Evolutionary conservation across 345 rosid genomes (phyloP), one percentile per base, ranked within the genome.

Genomic region (thale cress (Arabidopsis thaliana)): DNA sequence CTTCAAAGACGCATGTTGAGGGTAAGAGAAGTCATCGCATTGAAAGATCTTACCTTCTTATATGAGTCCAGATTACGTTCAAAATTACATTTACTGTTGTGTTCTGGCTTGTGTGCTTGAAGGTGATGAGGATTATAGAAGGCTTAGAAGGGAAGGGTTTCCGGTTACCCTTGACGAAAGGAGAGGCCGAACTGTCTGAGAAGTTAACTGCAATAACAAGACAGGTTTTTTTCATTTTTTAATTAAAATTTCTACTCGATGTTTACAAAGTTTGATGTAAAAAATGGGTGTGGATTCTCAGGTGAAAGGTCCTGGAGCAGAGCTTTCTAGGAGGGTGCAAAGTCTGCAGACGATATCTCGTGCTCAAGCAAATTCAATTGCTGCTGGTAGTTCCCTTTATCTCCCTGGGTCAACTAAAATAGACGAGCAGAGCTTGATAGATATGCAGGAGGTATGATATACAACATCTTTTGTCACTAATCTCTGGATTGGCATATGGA

Each of bases 271-370:
- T 60, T 55, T 44, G 46, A 45, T 45, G 30, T 24, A 8, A 32
- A 36, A 30, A 33, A 49, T 44, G 14, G 63, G 16, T 46, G 25
- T 67, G 67, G 45, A 56, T 71, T 76, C 64, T 69, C 91, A 93
- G 99, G 82, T 95, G 72, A 95, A 87, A 88, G 98, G 99, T 78
- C 85, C 97, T 37, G 97, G 98, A 76, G 96, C 97, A 56, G 97
- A 96, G 82, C 96, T 93, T 69, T 89, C 96, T 3, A 84, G 96
- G 85, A 89, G 97, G 83, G 97, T 95, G 48, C 97, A 95, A 73
- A 90, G 81, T 82, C 81, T 95, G 65, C 94, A 90, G 11, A 80
- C 85, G 0, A 61, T 88, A 37, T 85, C 91, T 53, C 93, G 94
- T 48, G 84, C 87, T 68, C 99, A 92, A 87, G 93, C 84, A 44